These are phyloP conservation scores for Agaricus sinodeliciosus DNA, from an alignment of 768 basidiomycete genomes.

Conservation along the genomic window DNA sequence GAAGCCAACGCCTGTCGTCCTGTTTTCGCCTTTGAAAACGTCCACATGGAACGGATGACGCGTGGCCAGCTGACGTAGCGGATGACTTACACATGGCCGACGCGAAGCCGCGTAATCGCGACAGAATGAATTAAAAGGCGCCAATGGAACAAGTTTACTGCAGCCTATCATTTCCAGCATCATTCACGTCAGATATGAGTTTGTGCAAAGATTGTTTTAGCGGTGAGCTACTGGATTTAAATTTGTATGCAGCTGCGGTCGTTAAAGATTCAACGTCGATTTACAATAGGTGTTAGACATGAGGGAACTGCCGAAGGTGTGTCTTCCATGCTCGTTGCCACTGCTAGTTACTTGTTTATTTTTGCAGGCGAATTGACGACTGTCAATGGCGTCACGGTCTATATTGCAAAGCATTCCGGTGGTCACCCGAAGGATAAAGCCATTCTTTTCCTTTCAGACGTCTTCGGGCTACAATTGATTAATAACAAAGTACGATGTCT, in stretches of 20 bases:
- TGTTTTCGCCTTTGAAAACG: too few relatives aligned
- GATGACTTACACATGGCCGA: too few relatives aligned
- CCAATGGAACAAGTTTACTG: too few relatives aligned
- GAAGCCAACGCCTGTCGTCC: too few relatives aligned
- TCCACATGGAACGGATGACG: too few relatives aligned
- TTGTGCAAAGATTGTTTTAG: constrained; percentile 46
- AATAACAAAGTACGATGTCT: constrained; percentile 30
- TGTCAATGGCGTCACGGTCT: constrained; percentile 42
- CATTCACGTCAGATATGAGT: constrained; percentile 18
- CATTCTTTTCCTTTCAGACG: constrained; percentile 46
- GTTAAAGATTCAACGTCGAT: not conserved
- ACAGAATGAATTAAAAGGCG: too few relatives aligned
- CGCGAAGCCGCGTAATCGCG: too few relatives aligned
- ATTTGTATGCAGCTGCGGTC: not conserved
- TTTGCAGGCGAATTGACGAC: constrained; percentile 37
- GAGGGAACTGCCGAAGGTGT: constrained; percentile 42
- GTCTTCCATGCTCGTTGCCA: not conserved
- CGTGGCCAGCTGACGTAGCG: too few relatives aligned
- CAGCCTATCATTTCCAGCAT: too few relatives aligned
- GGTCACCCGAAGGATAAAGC: constrained; percentile 51
- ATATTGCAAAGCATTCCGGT: constrained; percentile 44
- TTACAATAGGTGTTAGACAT: constrained; percentile 38
- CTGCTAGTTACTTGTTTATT: not conserved
- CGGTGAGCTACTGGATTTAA: constrained; percentile 24
- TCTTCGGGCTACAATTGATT: constrained; percentile 41